Evolutionary conservation across 805 yeast species (phyloP), one percentile per base, ranked within the genome.

Genomic region (Teunomyces funiuensis): DNA sequence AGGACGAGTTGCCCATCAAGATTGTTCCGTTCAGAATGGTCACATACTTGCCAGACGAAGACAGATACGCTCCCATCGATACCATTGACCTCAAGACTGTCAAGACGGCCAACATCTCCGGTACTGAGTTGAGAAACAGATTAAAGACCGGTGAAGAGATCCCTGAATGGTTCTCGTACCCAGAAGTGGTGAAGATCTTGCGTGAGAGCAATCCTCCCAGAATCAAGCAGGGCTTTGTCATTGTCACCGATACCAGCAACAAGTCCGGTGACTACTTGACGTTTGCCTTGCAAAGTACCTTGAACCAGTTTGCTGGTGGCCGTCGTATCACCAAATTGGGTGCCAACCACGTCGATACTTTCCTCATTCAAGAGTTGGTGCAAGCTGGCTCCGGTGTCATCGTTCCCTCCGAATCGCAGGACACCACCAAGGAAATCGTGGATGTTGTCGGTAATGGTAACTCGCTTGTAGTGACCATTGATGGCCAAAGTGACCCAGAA

Each of bases 21-120:
- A 91, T 90, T 50, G 97, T 91, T 36, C 97, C 97, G 43, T 90
- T 90, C 75, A 83, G 96, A 74, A 88, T 87, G 95, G 96, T 90
- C 54, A 90, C 98, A 13, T 90, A 90, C 65, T 74, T 90, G 57
- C 97, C 97, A 20, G 97, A 90, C 42, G 90, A 87, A 61, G 95
- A 90, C 63, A 83, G 95, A 68, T 90, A 90, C 60, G 90, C 95
- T 42, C 97, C 97, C 56, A 86, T 88, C 53, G 97, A 90, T 65
- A 87, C 90, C 54, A 90, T 90, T 45, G 87, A 88, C 51, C 73
- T 79, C 31, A 82, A 83, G 41, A 81, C 82, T 44, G 70, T 66
- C 20, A 83, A 79, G 66, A 91, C 98, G 18, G 80, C 91, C 44
- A 90, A 89, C 66, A 87, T 87, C 51, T 88, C 96, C 11, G 98